Evolutionary conservation across 257 asterid genomes (phyloP), one percentile per base, ranked within the genome.

Genomic region (Craterostigma plantagineum): DNA sequence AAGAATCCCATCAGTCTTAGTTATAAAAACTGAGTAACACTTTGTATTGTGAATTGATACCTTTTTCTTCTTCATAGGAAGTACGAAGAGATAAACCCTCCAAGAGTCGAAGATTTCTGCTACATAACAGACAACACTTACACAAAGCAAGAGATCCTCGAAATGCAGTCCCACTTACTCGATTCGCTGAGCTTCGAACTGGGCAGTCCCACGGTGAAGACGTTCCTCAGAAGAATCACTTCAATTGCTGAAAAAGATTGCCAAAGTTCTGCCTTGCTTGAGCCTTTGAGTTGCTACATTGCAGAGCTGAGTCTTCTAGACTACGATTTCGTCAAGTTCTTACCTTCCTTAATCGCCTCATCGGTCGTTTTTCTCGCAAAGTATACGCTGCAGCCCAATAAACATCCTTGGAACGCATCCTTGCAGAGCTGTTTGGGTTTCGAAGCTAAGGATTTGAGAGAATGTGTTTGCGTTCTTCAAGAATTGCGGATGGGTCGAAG

Each of bases 151-250:
- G 86, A 82, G n/a, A 71, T 87, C 2, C 81, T 87, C 63, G 64
- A 70, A 43, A 87, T 82, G 98, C 95, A 87, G 58, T 63, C 83
- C n/a, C 77, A 76, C 61, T 72, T 87, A 44, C 92, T 87, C 34
- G 70, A 64, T 12, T 53, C 79, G 10, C 93, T 87, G 45, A 62
- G 60, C 17, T 82, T 82, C 50, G 93, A 87, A 69, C 59, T 87
- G 93, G 95, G 98, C 4, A 79, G 55, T 54, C 95, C 93, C 4
- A 79, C 90, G 0, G 67, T 67, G 45, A 79, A 70, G 64, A 63
- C 92, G 14, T 87, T 87, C 62, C 93, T 87, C 15, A 72, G 98
- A 59, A 73, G 70, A 49, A 57, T 82, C 44, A 63, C 69, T 0
- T 54, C 62, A 34, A 40, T 63, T 55, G 81, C 68, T 47, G 71